Conservation (phyloP, 176 grass and related monocot genomes). For the Rhynchospora tenuis region DNA sequence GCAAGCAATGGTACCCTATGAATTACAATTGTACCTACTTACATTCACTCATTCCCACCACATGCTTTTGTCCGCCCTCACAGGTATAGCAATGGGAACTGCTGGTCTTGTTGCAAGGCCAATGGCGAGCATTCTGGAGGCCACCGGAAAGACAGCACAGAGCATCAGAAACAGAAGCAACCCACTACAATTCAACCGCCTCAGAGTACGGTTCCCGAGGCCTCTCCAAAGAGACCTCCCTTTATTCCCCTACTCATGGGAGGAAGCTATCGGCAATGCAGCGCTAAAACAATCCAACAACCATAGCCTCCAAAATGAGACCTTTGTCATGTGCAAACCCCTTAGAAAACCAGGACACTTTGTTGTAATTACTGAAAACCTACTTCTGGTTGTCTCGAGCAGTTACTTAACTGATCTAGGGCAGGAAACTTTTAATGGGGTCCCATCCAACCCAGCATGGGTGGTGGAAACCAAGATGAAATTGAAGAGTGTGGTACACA, state of each 20-base stretch:
- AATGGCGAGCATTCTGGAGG: conserved; percentile 90
- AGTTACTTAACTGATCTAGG: conserved; percentile 51
- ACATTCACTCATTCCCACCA: not conserved
- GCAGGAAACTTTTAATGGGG: conserved; percentile 50
- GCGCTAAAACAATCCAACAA: conserved; percentile 61
- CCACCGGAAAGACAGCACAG: conserved; percentile 93
- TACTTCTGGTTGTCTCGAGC: conserved; percentile 56
- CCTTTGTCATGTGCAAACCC: conserved; percentile 80
- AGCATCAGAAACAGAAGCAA: conserved; percentile 88
- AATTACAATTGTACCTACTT: conserved; percentile 10
- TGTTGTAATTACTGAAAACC: conserved; percentile 57
- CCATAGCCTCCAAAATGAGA: conserved; percentile 65
- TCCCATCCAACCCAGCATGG: conserved; percentile 74
- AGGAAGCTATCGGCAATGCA: conserved; percentile 73
- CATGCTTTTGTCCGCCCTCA: conserved; percentile 18
- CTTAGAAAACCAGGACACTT: conserved; percentile 58
- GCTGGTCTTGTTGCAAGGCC: conserved; percentile 85
- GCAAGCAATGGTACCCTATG: not conserved
- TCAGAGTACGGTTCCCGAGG: conserved; percentile 58
- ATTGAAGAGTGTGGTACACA: conserved; percentile 74
- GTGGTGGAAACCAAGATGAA: conserved; percentile 65
- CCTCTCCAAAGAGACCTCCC: conserved; percentile 34
- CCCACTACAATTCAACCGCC: conserved; percentile 58
- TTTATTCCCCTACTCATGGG: conserved; percentile 78
- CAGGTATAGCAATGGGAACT: conserved; percentile 96